phyloP scores from a whole-genome alignment of 2,329 filamentous ascomycete species.

The Chrysoporthe deuterocubensis region DNA sequence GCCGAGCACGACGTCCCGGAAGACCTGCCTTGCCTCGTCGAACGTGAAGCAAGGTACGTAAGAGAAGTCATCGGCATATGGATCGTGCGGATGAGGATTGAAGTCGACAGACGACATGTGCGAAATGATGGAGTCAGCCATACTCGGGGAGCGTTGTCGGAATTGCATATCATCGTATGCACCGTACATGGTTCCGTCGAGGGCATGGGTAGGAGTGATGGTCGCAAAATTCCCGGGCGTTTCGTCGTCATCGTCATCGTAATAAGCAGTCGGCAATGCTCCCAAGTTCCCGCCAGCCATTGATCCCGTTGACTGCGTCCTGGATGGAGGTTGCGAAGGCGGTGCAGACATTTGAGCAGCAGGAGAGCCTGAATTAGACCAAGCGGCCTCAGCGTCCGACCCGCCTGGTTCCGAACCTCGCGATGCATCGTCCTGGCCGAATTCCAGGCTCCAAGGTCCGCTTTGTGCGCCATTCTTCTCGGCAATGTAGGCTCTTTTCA shows the following conservation, averaged over 20 bases:
- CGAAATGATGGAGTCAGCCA: conserved; percentile 76
- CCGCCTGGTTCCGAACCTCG: conserved; percentile 49
- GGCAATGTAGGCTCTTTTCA: conserved; percentile 60
- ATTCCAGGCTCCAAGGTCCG: conserved; percentile 76
- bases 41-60: conserved; percentile 94
- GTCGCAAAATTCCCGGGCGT: conserved; percentile 59
- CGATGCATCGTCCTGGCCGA: conserved; percentile 57
- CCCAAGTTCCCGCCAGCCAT: conserved; percentile 42
- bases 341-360: conserved; percentile 45
- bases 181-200: conserved; percentile 80
- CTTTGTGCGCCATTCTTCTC: conserved; percentile 60
- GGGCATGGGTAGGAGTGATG: conserved; percentile 56
- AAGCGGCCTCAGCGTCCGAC: conserved; percentile 42
- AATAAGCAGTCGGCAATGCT: conserved; percentile 40
- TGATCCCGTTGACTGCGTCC: conserved; percentile 52
- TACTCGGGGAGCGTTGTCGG: conserved; percentile 75
- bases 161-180: conserved; percentile 66
- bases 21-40: conserved; percentile 78
- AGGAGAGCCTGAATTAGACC: conserved; percentile 42
- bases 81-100: conserved; percentile 61
- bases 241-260: conserved; percentile 60
- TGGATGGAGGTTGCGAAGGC: conserved; percentile 53
- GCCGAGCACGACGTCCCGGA: conserved; percentile 90
- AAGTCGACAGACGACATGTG: conserved; percentile 70
- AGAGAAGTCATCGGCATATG: conserved; percentile 83